phyloP scores from a whole-genome alignment of 2,329 filamentous ascomycete genomes.

The Hymenoscyphus fructigenus region DNA sequence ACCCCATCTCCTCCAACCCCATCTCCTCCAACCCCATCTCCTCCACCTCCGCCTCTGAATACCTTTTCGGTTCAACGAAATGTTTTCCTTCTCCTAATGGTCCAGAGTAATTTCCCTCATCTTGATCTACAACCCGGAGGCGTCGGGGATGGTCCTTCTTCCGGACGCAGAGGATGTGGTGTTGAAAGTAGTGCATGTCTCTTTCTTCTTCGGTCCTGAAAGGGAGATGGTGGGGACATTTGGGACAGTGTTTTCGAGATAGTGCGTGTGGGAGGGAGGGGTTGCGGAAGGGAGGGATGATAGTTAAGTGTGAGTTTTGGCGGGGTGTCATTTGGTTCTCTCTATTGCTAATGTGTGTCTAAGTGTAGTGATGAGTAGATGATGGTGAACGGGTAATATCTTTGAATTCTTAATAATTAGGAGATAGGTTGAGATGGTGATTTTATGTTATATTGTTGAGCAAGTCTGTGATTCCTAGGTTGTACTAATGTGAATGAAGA shows the following conservation, averaged over 20 bases:
- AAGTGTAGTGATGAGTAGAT: too few relatives aligned
- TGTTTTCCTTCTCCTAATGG: background rate
- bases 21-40: background rate
- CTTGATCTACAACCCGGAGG: background rate
- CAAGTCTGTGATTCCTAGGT: too few relatives aligned
- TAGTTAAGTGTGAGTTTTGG: background rate
- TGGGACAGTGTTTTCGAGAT: background rate
- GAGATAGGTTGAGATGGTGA: too few relatives aligned
- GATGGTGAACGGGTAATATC: too few relatives aligned
- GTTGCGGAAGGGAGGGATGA: background rate
- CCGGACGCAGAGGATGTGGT: background rate
- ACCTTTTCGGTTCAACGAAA: background rate
- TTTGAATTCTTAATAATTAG: too few relatives aligned
- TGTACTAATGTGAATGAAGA: too few relatives aligned
- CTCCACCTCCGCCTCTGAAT: background rate
- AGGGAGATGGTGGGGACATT: background rate
- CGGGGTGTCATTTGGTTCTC: background rate
- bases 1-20: background rate
- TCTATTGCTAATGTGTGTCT: background rate
- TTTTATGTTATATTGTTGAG: too few relatives aligned
- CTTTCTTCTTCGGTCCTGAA: background rate
- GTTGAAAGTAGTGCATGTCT: background rate
- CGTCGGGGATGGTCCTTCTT: background rate
- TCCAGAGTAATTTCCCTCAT: background rate
- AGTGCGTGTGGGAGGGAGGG: conserved; percentile 1